phyloP scores from a whole-genome alignment of 345 rosid species.

The Eutrema yunnanense region DNA sequence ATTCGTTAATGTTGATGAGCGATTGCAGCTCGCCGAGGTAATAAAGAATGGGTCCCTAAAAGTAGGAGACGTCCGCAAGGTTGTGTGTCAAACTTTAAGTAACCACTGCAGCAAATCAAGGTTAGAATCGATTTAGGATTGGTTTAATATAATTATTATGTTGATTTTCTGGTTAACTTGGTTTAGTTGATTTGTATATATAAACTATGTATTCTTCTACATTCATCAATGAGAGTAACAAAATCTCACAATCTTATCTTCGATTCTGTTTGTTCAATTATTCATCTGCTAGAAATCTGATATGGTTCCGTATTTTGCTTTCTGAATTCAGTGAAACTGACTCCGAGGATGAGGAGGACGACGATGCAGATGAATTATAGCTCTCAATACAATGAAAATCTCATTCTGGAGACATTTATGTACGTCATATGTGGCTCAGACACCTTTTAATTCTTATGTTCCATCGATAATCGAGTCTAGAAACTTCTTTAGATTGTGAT shows the following conservation, averaged over 20 bases:
- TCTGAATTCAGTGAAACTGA: conserved; percentile 12
- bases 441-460: background rate
- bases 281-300: background rate
- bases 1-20: background rate
- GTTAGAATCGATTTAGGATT: conserved; percentile 27
- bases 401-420: background rate
- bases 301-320: background rate
- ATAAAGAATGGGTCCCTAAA: conserved; percentile 70
- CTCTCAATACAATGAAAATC: background rate
- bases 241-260: background rate
- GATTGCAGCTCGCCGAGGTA: conserved; percentile 56
- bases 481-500: background rate
- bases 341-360: conserved; percentile 22
- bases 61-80: conserved; percentile 68
- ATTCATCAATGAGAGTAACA: background rate
- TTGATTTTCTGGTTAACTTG: no score
- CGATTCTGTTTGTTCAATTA: background rate
- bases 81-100: conserved; percentile 77
- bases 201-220: background rate
- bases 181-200: background rate
- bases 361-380: conserved; percentile 25
- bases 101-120: conserved; percentile 57
- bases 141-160: background rate
- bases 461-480: background rate
- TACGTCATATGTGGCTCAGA: background rate